Evolutionary conservation across 2,329 filamentous ascomycete species (phyloP).

Genomic region (Aspergillus aculeatinus): DNA sequence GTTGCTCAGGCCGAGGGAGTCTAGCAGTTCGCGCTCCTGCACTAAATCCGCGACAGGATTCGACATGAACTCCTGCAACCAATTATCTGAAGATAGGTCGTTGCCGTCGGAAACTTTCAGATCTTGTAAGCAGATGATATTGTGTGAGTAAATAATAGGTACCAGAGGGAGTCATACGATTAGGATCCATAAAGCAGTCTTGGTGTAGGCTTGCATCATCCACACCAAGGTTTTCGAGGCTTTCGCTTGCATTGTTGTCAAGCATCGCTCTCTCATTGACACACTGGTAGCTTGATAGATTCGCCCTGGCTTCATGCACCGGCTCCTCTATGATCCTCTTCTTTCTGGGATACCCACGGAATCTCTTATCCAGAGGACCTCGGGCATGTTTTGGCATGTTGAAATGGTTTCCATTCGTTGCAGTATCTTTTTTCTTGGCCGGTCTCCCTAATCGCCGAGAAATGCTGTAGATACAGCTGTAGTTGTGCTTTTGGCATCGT

Average conservation of each 20-base stretch:
- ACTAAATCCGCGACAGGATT: conserved; percentile 14
- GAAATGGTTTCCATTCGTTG: conserved; percentile 1
- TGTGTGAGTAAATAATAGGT: not conserved
- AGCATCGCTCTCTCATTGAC: conserved; percentile 2
- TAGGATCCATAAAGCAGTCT: not conserved
- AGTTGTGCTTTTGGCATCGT: conserved; percentile 36
- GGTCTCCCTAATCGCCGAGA: conserved; percentile 36
- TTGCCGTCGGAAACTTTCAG: conserved; percentile 18
- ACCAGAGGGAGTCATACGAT: not conserved
- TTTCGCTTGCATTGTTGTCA: conserved; percentile 3
- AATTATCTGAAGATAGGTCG: conserved; percentile 27
- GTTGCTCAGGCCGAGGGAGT: conserved; percentile 10
- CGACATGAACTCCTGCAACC: conserved; percentile 32
- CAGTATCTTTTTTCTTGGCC: conserved; percentile 30
- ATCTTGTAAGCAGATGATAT: not conserved
- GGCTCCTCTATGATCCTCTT: conserved; percentile 13
- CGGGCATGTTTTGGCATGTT: not conserved
- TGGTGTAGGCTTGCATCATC: conserved; percentile 13
- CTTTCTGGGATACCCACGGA: conserved; percentile 11
- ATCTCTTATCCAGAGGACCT: conserved; percentile 11
- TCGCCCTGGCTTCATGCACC: not conserved
- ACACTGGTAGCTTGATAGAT: not conserved
- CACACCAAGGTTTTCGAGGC: conserved; percentile 10
- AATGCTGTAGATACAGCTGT: conserved; percentile 37
- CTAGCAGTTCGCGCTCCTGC: conserved; percentile 15